Conservation (phyloP, 176 grass and related monocot species). For the Calamus simplicifolius region DNA sequence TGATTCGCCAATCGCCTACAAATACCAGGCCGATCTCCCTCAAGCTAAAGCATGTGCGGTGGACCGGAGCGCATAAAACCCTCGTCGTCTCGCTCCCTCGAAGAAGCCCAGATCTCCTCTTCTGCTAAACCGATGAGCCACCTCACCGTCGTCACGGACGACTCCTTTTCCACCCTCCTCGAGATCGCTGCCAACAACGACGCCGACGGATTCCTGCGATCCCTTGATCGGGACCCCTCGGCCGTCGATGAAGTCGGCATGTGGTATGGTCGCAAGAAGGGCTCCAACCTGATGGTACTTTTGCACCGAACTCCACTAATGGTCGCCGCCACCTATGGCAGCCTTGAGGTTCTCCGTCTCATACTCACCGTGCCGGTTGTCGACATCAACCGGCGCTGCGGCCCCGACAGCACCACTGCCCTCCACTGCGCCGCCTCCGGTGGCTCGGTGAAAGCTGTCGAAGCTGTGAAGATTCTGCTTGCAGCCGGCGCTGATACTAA, state of each 20-base stretch:
- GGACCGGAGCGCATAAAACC: too few species aligned
- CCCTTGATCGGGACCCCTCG: conserved; percentile 25
- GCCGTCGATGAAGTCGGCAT: conserved; percentile 37
- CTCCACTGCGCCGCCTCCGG: conserved; percentile 58
- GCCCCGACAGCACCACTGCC: conserved; percentile 29
- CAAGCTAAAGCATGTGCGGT: too few species aligned
- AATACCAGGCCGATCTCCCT: too few species aligned
- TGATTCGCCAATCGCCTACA: too few species aligned
- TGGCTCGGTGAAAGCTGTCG: conserved; percentile 25
- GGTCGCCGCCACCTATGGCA: conserved; percentile 60
- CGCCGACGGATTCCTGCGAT: conserved; percentile 10
- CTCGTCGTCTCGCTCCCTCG: too few species aligned
- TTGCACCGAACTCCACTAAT: conserved; percentile 55
- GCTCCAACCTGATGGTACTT: conserved; percentile 18
- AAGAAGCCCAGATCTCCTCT: too few species aligned
- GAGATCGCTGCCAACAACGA: conserved; percentile 53
- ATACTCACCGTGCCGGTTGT: conserved; percentile 28
- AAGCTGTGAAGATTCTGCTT: conserved; percentile 44
- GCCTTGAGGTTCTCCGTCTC: conserved; percentile 33
- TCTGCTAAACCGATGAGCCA: neutral
- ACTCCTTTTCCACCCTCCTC: conserved; percentile 23
- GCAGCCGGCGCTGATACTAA: conserved; percentile 34
- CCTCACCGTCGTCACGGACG: neutral
- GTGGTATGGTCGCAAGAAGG: conserved; percentile 40
- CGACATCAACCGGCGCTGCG: conserved; percentile 38